These are phyloP conservation scores for Protomyces macrosporus DNA, from an alignment of 1,139 yeast species.

Conservation along the genomic window DNA sequence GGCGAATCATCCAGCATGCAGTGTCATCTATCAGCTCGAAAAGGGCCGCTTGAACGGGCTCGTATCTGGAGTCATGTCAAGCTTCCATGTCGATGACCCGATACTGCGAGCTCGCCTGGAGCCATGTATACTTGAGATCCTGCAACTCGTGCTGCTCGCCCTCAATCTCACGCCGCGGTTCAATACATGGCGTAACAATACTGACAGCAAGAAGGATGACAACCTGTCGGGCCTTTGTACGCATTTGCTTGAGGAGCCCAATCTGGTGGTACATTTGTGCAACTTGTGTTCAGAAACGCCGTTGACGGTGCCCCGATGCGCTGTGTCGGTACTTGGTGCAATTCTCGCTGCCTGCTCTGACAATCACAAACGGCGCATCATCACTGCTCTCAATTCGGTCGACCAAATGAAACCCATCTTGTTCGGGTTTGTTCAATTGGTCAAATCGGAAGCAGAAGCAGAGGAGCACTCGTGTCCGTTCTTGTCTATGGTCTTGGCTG, in stretches of 20 bases:
- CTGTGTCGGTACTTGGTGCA: neutral
- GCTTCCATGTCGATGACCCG: neutral
- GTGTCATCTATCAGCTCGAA: neutral
- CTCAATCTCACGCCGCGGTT: too few relatives aligned
- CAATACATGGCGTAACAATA: too few relatives aligned
- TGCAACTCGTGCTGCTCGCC: neutral
- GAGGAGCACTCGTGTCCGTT: neutral
- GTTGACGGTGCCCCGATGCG: neutral
- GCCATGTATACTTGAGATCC: neutral
- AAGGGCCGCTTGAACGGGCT: neutral
- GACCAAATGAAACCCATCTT: slow-evolving; percentile 12
- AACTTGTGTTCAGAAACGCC: neutral
- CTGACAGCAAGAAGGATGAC: neutral
- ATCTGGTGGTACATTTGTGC: neutral
- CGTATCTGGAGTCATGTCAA: neutral
- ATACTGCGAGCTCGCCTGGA: neutral
- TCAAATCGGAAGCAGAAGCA: neutral
- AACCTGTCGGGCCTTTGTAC: neutral
- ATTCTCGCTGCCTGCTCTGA: neutral
- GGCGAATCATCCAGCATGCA: slow-evolving; percentile 1
- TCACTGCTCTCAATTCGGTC: slow-evolving; percentile 4
- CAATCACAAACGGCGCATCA: neutral
- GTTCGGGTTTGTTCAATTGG: neutral
- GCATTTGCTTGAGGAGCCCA: neutral
- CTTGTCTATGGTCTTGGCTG: neutral